A percentile compares a stretch with the other conserved stretches of the same genome.
These are phyloP conservation scores for Xylaria sp. DNA, from an alignment of 2,329 filamentous ascomycete genomes.

Conservation along the genomic window DNA sequence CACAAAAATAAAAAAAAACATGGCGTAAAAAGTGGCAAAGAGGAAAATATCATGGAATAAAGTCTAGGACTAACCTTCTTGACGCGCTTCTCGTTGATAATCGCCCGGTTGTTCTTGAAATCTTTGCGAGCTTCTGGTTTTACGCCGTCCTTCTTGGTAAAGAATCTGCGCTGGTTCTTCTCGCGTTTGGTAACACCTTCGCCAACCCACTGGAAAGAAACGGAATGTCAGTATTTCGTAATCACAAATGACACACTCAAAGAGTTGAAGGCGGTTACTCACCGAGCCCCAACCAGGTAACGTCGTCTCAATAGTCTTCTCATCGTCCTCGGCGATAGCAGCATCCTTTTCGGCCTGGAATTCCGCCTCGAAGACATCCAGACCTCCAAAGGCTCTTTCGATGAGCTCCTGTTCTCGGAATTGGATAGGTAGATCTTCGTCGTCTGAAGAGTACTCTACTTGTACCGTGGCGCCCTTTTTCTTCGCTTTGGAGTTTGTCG, in stretches of 20 bases:
- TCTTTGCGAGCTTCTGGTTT: conserved; percentile 81
- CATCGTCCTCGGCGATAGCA: conserved; percentile 68
- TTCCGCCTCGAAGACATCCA: conserved; percentile 75
- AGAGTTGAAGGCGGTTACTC: conserved; percentile 44
- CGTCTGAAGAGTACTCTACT: conserved; percentile 52
- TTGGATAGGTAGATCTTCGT: conserved; percentile 60
- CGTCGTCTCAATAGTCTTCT: conserved; percentile 81
- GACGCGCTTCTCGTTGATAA: conserved; percentile 87
- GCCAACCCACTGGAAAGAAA: conserved; percentile 65
- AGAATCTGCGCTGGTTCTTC: conserved; percentile 66
- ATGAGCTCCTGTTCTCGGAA: conserved; percentile 72
- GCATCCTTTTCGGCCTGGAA: conserved; percentile 82
- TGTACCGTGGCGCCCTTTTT: conserved; percentile 39
- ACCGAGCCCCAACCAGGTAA: conserved; percentile 87
- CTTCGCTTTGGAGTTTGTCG: conserved; percentile 31
- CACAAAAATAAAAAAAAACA: background rate
- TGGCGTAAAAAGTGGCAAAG: background rate
- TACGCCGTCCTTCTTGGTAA: conserved; percentile 73
- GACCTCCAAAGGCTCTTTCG: conserved; percentile 83
- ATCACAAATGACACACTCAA: background rate
- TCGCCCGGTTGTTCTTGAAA: conserved; percentile 79
- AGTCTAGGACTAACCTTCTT: conserved; percentile 71
- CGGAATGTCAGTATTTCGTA: conserved; percentile 4
- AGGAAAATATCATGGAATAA: background rate
- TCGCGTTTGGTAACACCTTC: conserved; percentile 76